These are phyloP conservation scores for Schoenoplectus triqueter DNA, from an alignment of 202 grass and related monocot genomes.

Conservation along the genomic window DNA sequence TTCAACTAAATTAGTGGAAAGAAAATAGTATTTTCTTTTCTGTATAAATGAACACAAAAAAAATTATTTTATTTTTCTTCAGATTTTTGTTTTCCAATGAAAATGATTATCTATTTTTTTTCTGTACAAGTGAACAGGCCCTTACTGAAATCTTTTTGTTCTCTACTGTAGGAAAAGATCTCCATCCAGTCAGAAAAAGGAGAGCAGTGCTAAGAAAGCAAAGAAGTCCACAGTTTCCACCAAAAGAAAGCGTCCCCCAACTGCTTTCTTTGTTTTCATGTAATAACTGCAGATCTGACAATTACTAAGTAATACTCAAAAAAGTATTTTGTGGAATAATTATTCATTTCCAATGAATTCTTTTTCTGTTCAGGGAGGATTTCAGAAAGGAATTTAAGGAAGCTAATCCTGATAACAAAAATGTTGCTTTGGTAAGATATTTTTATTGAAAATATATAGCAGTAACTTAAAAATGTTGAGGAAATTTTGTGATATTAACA, in stretches of 20 bases:
- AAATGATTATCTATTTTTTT: too few relatives aligned
- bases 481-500: conserved; percentile 1
- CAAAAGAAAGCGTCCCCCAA: conserved; percentile 65
- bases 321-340: background rate
- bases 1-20: too few relatives aligned
- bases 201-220: conserved; percentile 39
- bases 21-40: too few relatives aligned
- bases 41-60: too few relatives aligned
- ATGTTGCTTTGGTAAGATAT: conserved; percentile 40
- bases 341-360: background rate
- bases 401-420: conserved; percentile 67
- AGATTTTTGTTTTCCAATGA: too few relatives aligned
- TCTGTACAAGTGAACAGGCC: too few relatives aligned
- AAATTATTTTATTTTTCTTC: too few relatives aligned
- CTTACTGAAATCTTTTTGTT: background rate
- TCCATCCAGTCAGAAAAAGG: conserved; percentile 27
- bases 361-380: conserved; percentile 54
- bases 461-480: background rate
- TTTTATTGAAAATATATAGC: background rate
- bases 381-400: conserved; percentile 83
- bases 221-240: conserved; percentile 38
- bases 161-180: conserved; percentile 49
- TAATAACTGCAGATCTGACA: conserved; percentile 6
- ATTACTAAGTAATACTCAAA: too few relatives aligned
- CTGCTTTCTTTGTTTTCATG: conserved; percentile 85